phyloP scores from a whole-genome alignment of 2,329 filamentous ascomycete species.

The Fusarium illudens region DNA sequence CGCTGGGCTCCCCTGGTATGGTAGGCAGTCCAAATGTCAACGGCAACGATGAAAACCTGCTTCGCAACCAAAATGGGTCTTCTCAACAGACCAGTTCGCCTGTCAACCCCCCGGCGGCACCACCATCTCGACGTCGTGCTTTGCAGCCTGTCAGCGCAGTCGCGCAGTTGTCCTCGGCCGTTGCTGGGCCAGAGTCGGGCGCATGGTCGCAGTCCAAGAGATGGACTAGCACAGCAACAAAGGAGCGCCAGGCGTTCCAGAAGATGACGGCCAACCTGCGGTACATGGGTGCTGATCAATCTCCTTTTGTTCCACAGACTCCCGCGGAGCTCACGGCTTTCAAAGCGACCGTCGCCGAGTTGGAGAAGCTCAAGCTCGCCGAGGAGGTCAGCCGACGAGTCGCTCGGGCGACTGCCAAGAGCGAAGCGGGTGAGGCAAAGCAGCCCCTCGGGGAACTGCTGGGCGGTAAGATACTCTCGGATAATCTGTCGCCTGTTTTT shows the following conservation, averaged over 20 bases:
- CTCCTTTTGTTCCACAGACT: constrained; percentile 49
- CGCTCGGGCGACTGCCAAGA: constrained; percentile 29
- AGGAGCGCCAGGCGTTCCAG: constrained; percentile 47
- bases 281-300: constrained; percentile 48
- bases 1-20: not conserved
- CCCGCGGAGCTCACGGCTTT: constrained; percentile 48
- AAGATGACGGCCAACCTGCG: constrained; percentile 48
- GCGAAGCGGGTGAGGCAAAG: constrained; percentile 3
- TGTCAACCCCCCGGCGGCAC: constrained; percentile 20
- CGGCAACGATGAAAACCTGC: not conserved
- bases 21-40: constrained; percentile 1
- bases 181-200: constrained; percentile 31
- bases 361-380: constrained; percentile 37
- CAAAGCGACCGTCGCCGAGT: constrained; percentile 43
- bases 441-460: constrained; percentile 34
- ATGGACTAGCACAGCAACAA: constrained; percentile 50
- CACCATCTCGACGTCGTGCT: constrained; percentile 16
- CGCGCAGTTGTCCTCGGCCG: constrained; percentile 2
- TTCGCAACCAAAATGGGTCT: not conserved
- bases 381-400: constrained; percentile 37
- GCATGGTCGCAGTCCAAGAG: constrained; percentile 51
- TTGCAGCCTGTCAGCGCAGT: constrained; percentile 11
- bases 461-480: constrained; percentile 40
- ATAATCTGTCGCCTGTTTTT: constrained; percentile 47
- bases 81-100: not conserved